Percentiles rank a stretch among this genome's conserved stretches.
phyloP scores from a whole-genome alignment of 1,284 basidiomycete species.

The Pseudozyma tsukubaensis region DNA sequence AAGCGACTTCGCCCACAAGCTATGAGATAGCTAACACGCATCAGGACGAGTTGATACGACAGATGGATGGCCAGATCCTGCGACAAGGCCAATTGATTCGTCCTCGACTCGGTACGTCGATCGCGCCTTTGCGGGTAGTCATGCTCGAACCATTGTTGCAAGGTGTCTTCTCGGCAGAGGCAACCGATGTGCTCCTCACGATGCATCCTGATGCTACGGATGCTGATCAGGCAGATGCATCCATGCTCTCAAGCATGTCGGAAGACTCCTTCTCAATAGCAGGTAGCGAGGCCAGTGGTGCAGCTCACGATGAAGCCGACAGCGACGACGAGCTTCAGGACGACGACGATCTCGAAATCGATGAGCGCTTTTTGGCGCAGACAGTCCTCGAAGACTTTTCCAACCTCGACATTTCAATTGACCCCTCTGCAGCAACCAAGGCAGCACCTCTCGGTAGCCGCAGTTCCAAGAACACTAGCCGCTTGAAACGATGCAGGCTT shows the following conservation, averaged over 20 bases:
- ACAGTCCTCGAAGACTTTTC: conserved; percentile 52
- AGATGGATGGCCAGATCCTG: conserved; percentile 46
- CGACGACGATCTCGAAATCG: conserved; percentile 44
- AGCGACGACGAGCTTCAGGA: conserved; percentile 38
- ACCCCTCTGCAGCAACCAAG: conserved; percentile 11
- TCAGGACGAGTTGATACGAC: conserved; percentile 29
- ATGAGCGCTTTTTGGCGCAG: conserved; percentile 61
- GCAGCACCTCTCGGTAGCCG: background rate
- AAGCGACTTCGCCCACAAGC: conserved; percentile 38
- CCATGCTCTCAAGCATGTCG: conserved; percentile 28
- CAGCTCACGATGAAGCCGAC: conserved; percentile 11
- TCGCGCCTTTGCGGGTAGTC: conserved; percentile 33
- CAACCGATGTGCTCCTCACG: conserved; percentile 49
- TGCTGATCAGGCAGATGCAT: conserved; percentile 15
- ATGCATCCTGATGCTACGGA: conserved; percentile 28
- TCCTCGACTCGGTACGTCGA: conserved; percentile 10
- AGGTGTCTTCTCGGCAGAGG: conserved; percentile 39
- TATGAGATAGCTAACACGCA: conserved; percentile 28
- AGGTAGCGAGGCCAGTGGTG: conserved; percentile 12
- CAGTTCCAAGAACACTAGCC: conserved; percentile 8
- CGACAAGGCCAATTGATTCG: conserved; percentile 45
- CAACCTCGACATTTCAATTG: conserved; percentile 42
- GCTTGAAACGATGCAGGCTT: conserved; percentile 24
- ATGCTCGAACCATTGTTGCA: conserved; percentile 64
- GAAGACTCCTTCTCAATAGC: conserved; percentile 35